Evolutionary conservation across 495 filamentous ascomycete genomes (phyloP), one percentile per base, ranked within the genome.

Genomic region (Xylaria acuta): DNA sequence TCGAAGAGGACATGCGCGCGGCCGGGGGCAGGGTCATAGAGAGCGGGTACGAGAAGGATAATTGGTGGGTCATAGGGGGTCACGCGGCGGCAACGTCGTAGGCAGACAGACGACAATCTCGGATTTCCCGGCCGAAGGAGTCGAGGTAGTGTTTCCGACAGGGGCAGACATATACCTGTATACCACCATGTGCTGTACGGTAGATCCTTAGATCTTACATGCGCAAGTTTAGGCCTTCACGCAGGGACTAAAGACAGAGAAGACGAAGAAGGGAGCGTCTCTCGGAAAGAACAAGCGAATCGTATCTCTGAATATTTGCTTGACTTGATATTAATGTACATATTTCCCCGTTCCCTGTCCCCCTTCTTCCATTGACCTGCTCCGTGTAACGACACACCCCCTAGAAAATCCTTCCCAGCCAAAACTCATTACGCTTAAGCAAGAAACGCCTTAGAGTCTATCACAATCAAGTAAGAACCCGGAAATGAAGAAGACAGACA

Each of bases 21-120:
- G 96, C 93, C 56, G 94, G 93, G 40, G 96, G 96, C 43, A 79
- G 78, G 62, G 89, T 97, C 22, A 72, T 95, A 53, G 90, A 91
- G 73, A 91, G 90, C 68, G 96, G 96, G 36, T 99, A 98, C 84
- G 96, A 99, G 78, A 96, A 90, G 81, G 96, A 99, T 75, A 99
- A 99, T 85, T 98, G 96, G 96, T 99, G 96, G 95, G 93, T 81
- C 56, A 81, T 86, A 77, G 75, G 71, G 38, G 75, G 64, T 68
- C 71, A 60, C 43, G 56, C 43, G 30, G 71, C 36, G 54, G 30
- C 22, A 56, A 58, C 62, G 34, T n/a, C 14, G 56, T 40, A 67
- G 45, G 30, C n/a, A n/a, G n/a, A n/a, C n/a, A 53, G 30, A 45
- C 22, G 20, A 67, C 64, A 32, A 43, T 34, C 36, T 30, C 49